A percentile compares a stretch with the other conserved stretches of the same genome.
phyloP scores from a whole-genome alignment of 805 yeast species.

The Scheffersomyces stipitis region DNA sequence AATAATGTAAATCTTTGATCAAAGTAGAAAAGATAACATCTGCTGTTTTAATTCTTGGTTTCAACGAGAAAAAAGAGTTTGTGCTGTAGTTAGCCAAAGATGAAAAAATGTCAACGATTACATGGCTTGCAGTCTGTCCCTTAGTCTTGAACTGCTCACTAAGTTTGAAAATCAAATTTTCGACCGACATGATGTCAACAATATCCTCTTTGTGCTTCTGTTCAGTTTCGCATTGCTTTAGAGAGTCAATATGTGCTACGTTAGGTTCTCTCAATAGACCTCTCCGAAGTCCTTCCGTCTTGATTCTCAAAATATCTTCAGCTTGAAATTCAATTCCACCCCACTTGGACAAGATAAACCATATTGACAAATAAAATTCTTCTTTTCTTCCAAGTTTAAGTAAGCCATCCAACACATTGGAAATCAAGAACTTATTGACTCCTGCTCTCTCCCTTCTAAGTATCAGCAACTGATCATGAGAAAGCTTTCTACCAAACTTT shows the following conservation, averaged over 20 bases:
- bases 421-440: conserved; percentile 33
- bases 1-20: conserved; percentile 26
- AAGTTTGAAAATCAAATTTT: conserved; percentile 33
- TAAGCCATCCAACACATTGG: conserved; percentile 30
- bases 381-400: conserved; percentile 27
- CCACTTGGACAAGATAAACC: conserved; percentile 35
- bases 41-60: conserved; percentile 27
- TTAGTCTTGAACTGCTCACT: conserved; percentile 19
- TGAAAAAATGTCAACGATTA: conserved; percentile 27
- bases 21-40: conserved; percentile 30
- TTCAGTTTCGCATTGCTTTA: not conserved
- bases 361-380: conserved; percentile 29
- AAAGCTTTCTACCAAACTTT: conserved; percentile 16
- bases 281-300: conserved; percentile 3
- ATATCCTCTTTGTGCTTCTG: conserved; percentile 2
- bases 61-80: conserved; percentile 16
- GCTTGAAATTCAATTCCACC: conserved; percentile 26
- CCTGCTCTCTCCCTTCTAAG: conserved; percentile 10
- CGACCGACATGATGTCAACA: conserved; percentile 32
- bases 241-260: not conserved
- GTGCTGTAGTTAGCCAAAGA: conserved; percentile 16
- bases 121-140: conserved; percentile 16
- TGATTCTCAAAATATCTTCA: conserved; percentile 1
- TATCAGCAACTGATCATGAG: conserved; percentile 5
- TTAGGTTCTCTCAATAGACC: conserved; percentile 4